These are phyloP conservation scores for Hymenoscyphus repandus DNA, from an alignment of 2,329 filamentous ascomycete genomes.

Conservation along the genomic window DNA sequence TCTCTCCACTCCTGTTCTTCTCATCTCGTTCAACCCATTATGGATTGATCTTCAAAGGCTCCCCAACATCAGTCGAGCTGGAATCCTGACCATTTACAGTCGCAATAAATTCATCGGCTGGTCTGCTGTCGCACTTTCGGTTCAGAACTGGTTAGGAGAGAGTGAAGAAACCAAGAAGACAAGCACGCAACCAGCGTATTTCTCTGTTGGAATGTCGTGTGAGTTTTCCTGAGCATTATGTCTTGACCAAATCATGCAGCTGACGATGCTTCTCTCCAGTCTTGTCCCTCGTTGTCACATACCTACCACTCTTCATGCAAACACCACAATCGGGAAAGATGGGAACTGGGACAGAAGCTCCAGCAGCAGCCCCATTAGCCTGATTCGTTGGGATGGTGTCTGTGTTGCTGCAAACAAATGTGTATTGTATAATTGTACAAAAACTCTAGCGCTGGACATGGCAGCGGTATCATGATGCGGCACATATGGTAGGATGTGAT, in stretches of 20 bases:
- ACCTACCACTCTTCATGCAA: constrained; percentile 61
- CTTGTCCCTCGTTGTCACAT: constrained; percentile 40
- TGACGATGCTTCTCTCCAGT: constrained; percentile 21
- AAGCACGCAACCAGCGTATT: constrained; percentile 63
- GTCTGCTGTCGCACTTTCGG: constrained; percentile 66
- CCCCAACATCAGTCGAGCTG: not conserved
- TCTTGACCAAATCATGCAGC: constrained; percentile 59
- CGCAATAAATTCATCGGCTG: constrained; percentile 76
- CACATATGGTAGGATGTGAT: too few species aligned
- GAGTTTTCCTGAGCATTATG: constrained; percentile 38
- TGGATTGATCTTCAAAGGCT: not conserved
- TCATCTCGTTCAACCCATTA: not conserved
- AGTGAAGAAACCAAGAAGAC: constrained; percentile 61
- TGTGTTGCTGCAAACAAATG: too few species aligned
- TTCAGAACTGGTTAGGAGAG: constrained; percentile 75
- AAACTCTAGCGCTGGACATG: too few species aligned
- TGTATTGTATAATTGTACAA: too few species aligned
- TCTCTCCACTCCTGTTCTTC: not conserved
- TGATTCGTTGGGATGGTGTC: not conserved
- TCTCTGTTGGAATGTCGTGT: constrained; percentile 77
- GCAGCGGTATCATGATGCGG: too few species aligned
- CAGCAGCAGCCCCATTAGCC: constrained; percentile 38
- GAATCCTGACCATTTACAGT: not conserved
- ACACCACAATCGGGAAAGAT: constrained; percentile 36
- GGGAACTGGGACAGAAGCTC: constrained; percentile 41